Percentiles rank a stretch among this genome's conserved stretches.
Conservation (phyloP, 2,329 filamentous ascomycete genomes). For the Colletotrichum endophyticum region DNA sequence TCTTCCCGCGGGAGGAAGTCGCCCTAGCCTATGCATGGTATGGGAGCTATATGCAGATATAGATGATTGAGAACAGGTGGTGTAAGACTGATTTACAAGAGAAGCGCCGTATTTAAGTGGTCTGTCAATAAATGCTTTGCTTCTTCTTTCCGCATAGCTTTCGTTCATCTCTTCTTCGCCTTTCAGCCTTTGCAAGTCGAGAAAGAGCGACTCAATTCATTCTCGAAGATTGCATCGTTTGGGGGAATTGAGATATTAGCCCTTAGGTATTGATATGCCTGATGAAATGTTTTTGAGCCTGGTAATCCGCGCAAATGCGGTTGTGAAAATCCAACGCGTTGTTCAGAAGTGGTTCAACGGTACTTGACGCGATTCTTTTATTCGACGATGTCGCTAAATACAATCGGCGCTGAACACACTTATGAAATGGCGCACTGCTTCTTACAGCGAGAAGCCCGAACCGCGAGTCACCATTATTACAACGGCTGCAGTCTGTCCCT, state of each 20-base stretch:
- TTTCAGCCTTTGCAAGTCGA: not conserved
- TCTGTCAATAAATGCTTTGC: not conserved
- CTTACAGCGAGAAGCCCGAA: not conserved
- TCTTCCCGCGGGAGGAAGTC: not conserved
- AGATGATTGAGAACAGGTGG: not conserved
- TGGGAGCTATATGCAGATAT: not conserved
- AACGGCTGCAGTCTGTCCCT: not conserved
- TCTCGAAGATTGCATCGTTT: not conserved
- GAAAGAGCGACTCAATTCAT: not conserved
- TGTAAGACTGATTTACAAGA: not conserved
- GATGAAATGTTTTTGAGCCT: not conserved
- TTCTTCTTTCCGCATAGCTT: not conserved
- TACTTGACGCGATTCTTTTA: not conserved
- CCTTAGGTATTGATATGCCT: not conserved
- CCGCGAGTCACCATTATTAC: not conserved
- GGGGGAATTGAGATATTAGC: not conserved
- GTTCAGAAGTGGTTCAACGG: not conserved
- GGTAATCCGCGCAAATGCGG: not conserved
- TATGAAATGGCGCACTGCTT: not conserved
- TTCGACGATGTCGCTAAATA: not conserved
- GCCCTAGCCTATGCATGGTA: not conserved
- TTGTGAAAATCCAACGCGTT: not conserved
- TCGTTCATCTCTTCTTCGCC: not conserved
- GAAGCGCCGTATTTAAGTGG: not conserved
- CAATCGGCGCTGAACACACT: not conserved